These are phyloP conservation scores for Arxiozyma heterogenica DNA, from an alignment of 1,139 yeast species.

Conservation along the genomic window DNA sequence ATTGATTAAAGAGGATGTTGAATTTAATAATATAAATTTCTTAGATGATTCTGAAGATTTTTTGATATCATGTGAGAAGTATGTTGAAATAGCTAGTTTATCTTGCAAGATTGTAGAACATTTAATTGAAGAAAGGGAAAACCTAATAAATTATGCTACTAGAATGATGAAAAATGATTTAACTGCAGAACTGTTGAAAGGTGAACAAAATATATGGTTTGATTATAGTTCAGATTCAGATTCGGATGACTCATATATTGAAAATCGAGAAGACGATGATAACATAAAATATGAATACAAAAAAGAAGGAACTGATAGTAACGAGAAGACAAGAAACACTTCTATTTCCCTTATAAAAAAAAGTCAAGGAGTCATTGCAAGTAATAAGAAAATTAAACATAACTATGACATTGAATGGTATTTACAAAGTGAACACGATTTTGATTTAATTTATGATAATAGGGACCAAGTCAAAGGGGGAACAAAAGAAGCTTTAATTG, in stretches of 20 bases:
- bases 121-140: conserved; percentile 61
- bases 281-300: conserved; percentile 8
- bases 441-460: conserved; percentile 59
- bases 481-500: conserved; percentile 67
- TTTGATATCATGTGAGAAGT: conserved; percentile 33
- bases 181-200: conserved; percentile 50
- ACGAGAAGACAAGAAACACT: not conserved
- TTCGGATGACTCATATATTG: conserved; percentile 7
- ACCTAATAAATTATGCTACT: conserved; percentile 61
- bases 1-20: conserved; percentile 39
- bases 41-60: conserved; percentile 36
- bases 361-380: not conserved
- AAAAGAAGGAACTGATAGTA: not conserved
- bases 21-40: conserved; percentile 39
- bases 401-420: conserved; percentile 57
- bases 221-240: conserved; percentile 12
- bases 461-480: conserved; percentile 81
- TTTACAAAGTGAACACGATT: conserved; percentile 69
- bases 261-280: conserved; percentile 22
- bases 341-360: not conserved
- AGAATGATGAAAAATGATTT: conserved; percentile 70
- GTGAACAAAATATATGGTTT: conserved; percentile 33
- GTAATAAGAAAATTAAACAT: not conserved
- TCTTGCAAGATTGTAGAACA: conserved; percentile 43
- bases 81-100: conserved; percentile 38